Evolutionary conservation across 2,329 filamentous ascomycete genomes (phyloP).

Genomic region (Monosporascus sp.): DNA sequence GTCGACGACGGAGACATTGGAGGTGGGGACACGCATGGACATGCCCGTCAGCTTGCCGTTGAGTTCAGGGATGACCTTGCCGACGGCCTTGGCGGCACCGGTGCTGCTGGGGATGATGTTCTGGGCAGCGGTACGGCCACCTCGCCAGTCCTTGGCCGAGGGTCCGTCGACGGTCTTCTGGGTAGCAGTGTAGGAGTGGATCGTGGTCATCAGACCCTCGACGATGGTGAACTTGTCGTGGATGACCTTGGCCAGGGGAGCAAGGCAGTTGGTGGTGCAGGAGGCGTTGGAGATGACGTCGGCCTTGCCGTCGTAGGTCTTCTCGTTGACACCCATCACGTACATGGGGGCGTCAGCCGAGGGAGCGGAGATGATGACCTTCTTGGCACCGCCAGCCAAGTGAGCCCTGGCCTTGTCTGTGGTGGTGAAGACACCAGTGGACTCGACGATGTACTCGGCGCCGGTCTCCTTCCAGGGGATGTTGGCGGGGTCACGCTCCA

Average conservation of each 20-base stretch:
- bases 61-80: conserved; percentile 96
- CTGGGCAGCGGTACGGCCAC: conserved; percentile 96
- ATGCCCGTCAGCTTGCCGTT: conserved; percentile 99
- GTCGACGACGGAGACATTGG: conserved; percentile 99
- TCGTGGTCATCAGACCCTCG: conserved; percentile 99
- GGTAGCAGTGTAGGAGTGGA: conserved; percentile 99
- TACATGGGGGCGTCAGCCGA: conserved; percentile 98
- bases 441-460: conserved; percentile 94
- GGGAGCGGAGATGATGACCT: conserved; percentile 89
- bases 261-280: conserved; percentile 99
- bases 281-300: conserved; percentile 98
- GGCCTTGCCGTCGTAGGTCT: conserved; percentile 84
- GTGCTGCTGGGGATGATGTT: conserved; percentile 99
- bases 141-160: conserved; percentile 98
- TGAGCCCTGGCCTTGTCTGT: conserved; percentile 91
- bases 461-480: conserved; percentile 89
- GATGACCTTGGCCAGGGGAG: conserved; percentile 98
- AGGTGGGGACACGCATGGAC: conserved; percentile 97
- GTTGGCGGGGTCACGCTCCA: conserved; percentile 79
- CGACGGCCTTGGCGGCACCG: conserved; percentile 99
- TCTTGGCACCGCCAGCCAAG: conserved; percentile 96
- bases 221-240: conserved; percentile 97
- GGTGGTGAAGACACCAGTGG: conserved; percentile 98
- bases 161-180: conserved; percentile 99
- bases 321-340: conserved; percentile 99